Conservation (phyloP, 148 eudicot species). For the Chenopodium quinoa region DNA sequence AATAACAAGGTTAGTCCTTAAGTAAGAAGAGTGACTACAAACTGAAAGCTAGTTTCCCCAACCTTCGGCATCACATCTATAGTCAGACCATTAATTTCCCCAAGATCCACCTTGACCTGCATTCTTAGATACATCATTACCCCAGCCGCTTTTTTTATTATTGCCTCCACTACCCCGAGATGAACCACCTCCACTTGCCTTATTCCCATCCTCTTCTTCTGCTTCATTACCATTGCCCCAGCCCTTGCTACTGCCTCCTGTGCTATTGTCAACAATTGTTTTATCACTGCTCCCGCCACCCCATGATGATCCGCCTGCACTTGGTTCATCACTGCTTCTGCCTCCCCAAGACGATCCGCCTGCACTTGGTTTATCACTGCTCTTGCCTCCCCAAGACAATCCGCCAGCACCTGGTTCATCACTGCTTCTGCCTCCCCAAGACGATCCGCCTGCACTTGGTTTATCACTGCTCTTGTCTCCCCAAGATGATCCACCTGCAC, state of each 20-base stretch:
- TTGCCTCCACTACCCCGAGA: constrained; percentile 24
- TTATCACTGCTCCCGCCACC: neutral
- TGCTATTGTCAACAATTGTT: neutral
- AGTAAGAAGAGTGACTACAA: neutral
- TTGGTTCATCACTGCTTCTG: no score
- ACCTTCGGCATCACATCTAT: constrained; percentile 15
- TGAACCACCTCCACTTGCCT: constrained; percentile 15
- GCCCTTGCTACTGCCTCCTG: neutral
- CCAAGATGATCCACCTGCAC: no score
- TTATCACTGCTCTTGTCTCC: no score
- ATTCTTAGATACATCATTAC: constrained; percentile 13
- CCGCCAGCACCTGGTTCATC: no score
- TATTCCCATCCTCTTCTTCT: constrained; percentile 6
- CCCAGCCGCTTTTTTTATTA: constrained; percentile 18
- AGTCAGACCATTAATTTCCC: constrained; percentile 6
- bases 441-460: no score
- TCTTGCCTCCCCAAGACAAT: no score
- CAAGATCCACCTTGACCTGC: constrained; percentile 17
- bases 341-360: no score
- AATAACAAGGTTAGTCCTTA: neutral
- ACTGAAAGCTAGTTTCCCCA: constrained; percentile 20
- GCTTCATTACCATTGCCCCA: neutral
- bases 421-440: no score
- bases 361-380: no score
- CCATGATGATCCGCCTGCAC: no score